Evolutionary conservation across 2,329 filamentous ascomycete genomes (phyloP).

Genomic region (Hortaea werneckii): DNA sequence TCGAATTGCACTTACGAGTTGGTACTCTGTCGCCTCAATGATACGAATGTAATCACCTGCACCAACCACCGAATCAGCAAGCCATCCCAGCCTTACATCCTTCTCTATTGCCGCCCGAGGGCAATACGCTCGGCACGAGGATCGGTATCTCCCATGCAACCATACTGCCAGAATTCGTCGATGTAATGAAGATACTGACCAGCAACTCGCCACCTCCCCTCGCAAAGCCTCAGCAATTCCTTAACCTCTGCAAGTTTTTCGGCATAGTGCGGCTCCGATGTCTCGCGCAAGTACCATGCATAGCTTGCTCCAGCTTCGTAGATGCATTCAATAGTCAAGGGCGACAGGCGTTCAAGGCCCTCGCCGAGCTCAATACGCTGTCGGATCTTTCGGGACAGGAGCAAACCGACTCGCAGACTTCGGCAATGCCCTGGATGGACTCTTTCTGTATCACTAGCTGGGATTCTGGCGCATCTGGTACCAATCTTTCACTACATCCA

Average conservation of each 20-base stretch:
- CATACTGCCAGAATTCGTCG: conserved; percentile 3
- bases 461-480: conserved; percentile 20
- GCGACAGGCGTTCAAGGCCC: conserved; percentile 10
- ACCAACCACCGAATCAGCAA: neutral
- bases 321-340: conserved; percentile 22
- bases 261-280: conserved; percentile 13
- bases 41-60: conserved; percentile 13
- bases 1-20: conserved; percentile 8
- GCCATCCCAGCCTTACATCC: neutral
- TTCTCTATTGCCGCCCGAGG: neutral
- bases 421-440: conserved; percentile 17
- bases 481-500: conserved; percentile 21
- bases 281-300: conserved; percentile 25
- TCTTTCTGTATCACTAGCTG: conserved; percentile 27
- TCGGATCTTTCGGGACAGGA: conserved; percentile 11
- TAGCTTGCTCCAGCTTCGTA: conserved; percentile 27
- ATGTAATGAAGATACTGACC: conserved; percentile 14
- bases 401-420: conserved; percentile 10
- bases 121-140: neutral
- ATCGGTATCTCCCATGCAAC: neutral
- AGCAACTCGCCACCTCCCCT: conserved; percentile 16
- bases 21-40: conserved; percentile 15
- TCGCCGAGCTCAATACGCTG: conserved; percentile 6
- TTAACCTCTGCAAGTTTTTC: conserved; percentile 14
- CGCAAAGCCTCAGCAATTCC: conserved; percentile 13